These are phyloP conservation scores for Neofusicoccum cordaticola DNA, from an alignment of 2,329 filamentous ascomycete genomes.

Conservation along the genomic window DNA sequence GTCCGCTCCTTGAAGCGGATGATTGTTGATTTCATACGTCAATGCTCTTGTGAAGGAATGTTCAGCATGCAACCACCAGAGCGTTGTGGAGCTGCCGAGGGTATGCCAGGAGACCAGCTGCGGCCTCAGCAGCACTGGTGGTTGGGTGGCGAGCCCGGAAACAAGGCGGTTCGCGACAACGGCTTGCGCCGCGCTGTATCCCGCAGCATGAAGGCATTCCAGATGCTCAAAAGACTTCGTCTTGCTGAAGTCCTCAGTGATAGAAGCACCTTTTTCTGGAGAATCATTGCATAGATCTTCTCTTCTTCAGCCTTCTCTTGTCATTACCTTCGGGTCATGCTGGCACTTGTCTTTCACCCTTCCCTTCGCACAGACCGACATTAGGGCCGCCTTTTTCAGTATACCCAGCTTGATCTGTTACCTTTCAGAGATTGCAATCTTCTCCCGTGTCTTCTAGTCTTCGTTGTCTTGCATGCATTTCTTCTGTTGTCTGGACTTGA, in stretches of 20 bases:
- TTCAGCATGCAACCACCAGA: not conserved
- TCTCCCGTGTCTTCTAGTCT: not conserved
- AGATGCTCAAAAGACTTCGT: not conserved
- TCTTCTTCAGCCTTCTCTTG: not conserved
- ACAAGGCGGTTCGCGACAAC: not conserved
- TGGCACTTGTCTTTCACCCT: constrained; percentile 2
- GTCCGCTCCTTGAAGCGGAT: not conserved
- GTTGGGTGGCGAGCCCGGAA: not conserved
- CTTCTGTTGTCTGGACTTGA: not conserved
- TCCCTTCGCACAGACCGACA: not conserved
- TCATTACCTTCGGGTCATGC: not conserved
- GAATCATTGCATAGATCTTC: constrained; percentile 8
- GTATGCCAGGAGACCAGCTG: not conserved
- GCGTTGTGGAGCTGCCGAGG: not conserved
- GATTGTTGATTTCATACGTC: not conserved
- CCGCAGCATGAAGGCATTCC: not conserved
- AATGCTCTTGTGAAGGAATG: not conserved
- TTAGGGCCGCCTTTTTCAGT: constrained; percentile 8
- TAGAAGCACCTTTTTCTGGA: constrained; percentile 10
- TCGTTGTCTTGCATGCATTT: not conserved
- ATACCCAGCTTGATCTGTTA: constrained; percentile 17
- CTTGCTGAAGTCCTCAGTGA: not conserved
- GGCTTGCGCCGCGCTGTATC: not conserved
- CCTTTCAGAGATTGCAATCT: constrained; percentile 11
- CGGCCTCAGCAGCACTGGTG: not conserved